Evolutionary conservation across 768 basidiomycete genomes (phyloP).

Genomic region (Mrakia gelida): DNA sequence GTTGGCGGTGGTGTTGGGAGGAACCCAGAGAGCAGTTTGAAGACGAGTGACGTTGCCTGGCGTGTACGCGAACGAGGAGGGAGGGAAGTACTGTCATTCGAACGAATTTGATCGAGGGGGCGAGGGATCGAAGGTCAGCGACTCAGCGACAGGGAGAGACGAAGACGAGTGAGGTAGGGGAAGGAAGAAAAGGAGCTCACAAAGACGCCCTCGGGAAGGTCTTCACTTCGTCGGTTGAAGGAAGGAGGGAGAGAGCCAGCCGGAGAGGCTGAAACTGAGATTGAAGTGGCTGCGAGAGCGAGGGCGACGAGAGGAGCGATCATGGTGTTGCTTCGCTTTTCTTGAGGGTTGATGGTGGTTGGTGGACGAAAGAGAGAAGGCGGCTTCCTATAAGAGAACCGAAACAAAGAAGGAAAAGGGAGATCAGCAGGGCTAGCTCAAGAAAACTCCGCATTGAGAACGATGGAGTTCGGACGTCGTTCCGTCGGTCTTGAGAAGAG

Average conservation of each 20-base stretch:
- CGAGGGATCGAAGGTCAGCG: background rate
- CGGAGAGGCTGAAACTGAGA: background rate
- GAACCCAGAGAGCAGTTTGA: background rate
- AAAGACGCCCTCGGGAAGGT: slow-evolving; percentile 1
- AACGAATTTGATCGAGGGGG: background rate
- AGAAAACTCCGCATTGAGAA: no score
- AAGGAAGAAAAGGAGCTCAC: background rate
- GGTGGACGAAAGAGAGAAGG: background rate
- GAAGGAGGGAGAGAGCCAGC: background rate
- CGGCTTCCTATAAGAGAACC: no score
- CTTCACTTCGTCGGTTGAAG: background rate
- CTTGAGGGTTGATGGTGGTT: background rate
- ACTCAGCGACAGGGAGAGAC: background rate
- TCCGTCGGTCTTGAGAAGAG: no score
- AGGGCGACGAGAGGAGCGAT: background rate
- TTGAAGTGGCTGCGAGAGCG: background rate
- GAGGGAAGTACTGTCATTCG: background rate
- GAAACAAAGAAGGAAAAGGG: no score
- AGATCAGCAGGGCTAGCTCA: no score
- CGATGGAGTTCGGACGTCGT: no score
- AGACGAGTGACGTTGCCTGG: background rate
- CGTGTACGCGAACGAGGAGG: slow-evolving; percentile 7
- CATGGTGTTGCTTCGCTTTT: background rate
- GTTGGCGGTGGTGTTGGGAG: slow-evolving; percentile 7
- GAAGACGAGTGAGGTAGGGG: background rate